Evolutionary conservation across 805 yeast genomes (phyloP), one percentile per base, ranked within the genome.

Genomic region (Yamadazyma ubonensis): DNA sequence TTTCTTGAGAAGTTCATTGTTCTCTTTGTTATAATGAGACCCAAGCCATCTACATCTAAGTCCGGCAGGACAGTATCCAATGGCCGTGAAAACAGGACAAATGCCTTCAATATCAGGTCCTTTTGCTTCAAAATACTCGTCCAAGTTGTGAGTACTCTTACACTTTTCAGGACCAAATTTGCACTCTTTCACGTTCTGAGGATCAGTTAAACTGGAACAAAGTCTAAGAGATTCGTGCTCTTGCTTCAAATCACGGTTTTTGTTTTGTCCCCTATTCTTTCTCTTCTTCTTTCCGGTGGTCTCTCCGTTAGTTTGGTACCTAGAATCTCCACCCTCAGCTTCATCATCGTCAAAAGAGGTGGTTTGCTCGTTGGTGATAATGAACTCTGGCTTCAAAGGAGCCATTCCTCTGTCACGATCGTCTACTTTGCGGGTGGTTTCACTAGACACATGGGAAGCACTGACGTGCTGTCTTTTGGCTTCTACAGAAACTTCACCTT

Each of bases 1-100:
- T 44, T 59, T 57, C 39, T 59, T 70, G 25, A 71, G 44, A 15
- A 82, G 59, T 43, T 59, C 65, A 39, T 63, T 67, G 12, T 71
- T 61, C 41, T 69, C 82, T 22, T 54, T 55, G 49, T 74, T 58
- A 54, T 67, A 75, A 64, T 93, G 98, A 11, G 86, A 76, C 3
- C 75, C 66, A 42, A 93, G 73, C 87, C 96, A 93, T 53, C 96
- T 78, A 65, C 99, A 93, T 59, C 87, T 91, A 52, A 86, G 64
- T 0, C 99, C 99, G 45, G 84, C 76, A 3, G 96, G 96, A 70
- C 99, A 93, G 54, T 78, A 81, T 0, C 99, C 99, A 25, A 87
- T 68, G 1, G 85, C 83, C 23, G 67, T 68, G 56, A 67, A 89
- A 3, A 87, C 96, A 0, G 99, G 98, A 63, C 99, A 93, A 1